These are phyloP conservation scores for Gardenia jasminoides DNA, from an alignment of 257 asterid species.

Conservation along the genomic window DNA sequence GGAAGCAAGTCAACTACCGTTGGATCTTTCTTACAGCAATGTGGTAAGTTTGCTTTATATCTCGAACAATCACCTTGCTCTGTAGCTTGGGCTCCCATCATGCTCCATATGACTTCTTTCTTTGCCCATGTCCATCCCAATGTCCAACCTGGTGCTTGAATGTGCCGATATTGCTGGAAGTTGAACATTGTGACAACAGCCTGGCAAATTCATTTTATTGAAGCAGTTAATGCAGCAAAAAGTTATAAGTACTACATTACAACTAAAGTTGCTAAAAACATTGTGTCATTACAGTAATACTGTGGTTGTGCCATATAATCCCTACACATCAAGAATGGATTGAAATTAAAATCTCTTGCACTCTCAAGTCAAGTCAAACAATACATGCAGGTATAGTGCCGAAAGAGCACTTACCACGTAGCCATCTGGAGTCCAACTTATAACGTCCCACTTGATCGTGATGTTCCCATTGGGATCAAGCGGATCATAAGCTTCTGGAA, in stretches of 20 bases:
- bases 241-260: no score
- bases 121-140: conserved; percentile 96
- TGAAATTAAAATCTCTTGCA: neutral
- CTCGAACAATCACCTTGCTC: conserved; percentile 95
- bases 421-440: conserved; percentile 80
- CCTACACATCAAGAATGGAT: neutral
- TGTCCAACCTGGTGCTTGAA: conserved; percentile 92
- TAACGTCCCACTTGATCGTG: conserved; percentile 77
- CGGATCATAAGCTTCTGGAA: conserved; percentile 78
- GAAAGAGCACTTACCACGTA: conserved; percentile 61
- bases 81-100: conserved; percentile 76
- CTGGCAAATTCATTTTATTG: conserved; percentile 22
- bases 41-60: conserved; percentile 63
- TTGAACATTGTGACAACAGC: conserved; percentile 84
- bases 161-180: conserved; percentile 90
- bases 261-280: neutral
- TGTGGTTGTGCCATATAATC: neutral
- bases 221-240: neutral
- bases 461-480: conserved; percentile 87
- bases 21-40: conserved; percentile 79
- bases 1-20: conserved; percentile 74
- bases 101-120: conserved; percentile 87
- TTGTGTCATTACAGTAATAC: neutral
- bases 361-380: neutral
- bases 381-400: neutral